Evolutionary conservation across 2,329 filamentous ascomycete genomes (phyloP).

Genomic region (Fusarium pseudoanthophilum): DNA sequence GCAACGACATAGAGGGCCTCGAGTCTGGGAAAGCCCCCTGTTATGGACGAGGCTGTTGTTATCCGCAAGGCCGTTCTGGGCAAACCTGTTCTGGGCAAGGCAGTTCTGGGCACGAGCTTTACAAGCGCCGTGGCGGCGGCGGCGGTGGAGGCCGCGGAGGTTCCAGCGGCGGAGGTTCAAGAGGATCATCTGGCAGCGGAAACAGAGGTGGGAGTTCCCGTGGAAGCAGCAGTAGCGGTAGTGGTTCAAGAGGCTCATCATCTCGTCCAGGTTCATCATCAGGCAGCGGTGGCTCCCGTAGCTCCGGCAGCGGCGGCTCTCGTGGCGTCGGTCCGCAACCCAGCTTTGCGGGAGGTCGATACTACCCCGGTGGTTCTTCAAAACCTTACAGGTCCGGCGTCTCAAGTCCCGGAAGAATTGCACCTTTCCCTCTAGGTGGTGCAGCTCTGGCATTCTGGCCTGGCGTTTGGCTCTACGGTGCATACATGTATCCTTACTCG

Average conservation of each 20-base stretch:
- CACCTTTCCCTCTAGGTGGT: constrained; percentile 62
- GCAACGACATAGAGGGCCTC: constrained; percentile 4
- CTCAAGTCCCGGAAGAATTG: constrained; percentile 62
- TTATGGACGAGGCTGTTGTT: too few species aligned
- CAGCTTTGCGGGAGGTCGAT: constrained; percentile 69
- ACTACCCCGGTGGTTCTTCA: constrained; percentile 73
- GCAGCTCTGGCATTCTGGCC: constrained; percentile 68
- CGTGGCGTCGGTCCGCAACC: constrained; percentile 68
- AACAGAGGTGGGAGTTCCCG: constrained; percentile 31
- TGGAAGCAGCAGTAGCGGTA: constrained; percentile 11
- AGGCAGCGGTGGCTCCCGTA: background rate
- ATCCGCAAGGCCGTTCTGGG: constrained; percentile 7
- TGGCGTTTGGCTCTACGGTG: constrained; percentile 71
- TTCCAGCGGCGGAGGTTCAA: constrained; percentile 36
- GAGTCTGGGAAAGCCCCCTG: constrained; percentile 33
- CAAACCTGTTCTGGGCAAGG: constrained; percentile 15
- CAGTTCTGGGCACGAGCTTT: constrained; percentile 58
- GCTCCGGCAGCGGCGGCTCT: constrained; percentile 50
- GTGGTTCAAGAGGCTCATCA: constrained; percentile 35
- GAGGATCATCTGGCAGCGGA: constrained; percentile 22
- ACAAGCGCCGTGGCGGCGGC: constrained; percentile 70
- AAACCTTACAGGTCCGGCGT: constrained; percentile 70
- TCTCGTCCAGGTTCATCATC: constrained; percentile 33
- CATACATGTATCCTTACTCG: constrained; percentile 66
- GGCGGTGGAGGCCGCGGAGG: constrained; percentile 58